Conservation (phyloP, 1,284 basidiomycete species). For the Moniliophthora roreri region DNA sequence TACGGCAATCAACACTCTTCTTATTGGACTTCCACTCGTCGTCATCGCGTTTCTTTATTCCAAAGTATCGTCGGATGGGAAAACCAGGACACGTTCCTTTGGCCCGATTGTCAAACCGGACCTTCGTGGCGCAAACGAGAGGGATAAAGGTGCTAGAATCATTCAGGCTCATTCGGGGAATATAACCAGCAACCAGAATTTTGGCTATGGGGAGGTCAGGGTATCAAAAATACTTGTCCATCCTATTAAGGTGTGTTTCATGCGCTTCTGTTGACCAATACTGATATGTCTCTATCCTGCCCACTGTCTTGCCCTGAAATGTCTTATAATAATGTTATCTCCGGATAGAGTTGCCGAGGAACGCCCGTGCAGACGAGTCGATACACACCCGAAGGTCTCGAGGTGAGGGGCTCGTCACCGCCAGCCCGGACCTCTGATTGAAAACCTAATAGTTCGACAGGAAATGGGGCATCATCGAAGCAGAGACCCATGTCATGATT, state of each 20-base stretch:
- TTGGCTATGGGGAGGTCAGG: neutral
- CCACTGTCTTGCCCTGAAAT: neutral
- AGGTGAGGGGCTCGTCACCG: neutral
- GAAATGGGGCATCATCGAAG: constrained; percentile 2
- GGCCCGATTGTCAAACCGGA: too few species aligned
- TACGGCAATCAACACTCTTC: too few species aligned
- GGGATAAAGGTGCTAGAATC: too few species aligned
- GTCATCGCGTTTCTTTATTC: too few species aligned
- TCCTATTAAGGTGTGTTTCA: neutral
- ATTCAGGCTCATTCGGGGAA: too few species aligned
- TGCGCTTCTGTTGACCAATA: neutral
- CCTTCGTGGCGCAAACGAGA: too few species aligned
- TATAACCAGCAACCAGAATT: too few species aligned
- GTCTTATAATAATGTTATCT: neutral
- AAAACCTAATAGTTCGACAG: neutral
- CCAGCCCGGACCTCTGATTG: neutral
- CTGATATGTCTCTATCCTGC: neutral
- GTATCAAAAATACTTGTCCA: neutral
- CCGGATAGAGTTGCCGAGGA: neutral
- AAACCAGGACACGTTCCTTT: too few species aligned
- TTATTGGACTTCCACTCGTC: too few species aligned
- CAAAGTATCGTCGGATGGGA: too few species aligned
- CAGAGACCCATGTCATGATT: neutral
- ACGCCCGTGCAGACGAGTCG: neutral
- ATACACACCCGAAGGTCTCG: constrained; percentile 2